Percentiles rank a stretch among this genome's conserved stretches.
Evolutionary conservation across 495 filamentous ascomycete genomes (phyloP).

Genomic region (Penicillium diatomitis): DNA sequence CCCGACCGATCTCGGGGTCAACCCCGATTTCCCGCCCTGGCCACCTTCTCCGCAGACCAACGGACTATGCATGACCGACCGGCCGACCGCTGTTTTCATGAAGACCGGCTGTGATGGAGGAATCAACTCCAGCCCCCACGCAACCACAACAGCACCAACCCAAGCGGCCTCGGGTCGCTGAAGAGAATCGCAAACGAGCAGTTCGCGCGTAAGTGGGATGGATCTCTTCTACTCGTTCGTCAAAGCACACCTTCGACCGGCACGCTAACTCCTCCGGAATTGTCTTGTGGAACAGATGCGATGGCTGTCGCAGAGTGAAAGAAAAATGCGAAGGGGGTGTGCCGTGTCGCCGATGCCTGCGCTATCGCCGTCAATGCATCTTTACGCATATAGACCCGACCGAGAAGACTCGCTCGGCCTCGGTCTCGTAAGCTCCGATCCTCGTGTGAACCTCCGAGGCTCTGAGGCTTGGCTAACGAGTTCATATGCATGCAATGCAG

Average conservation of each 20-base stretch:
- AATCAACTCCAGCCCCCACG: constrained; percentile 15
- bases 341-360: constrained; percentile 40
- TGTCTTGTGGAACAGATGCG: constrained; percentile 23
- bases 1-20: not conserved
- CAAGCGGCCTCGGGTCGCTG: constrained; percentile 40
- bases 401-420: constrained; percentile 29
- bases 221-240: too few species aligned
- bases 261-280: constrained; percentile 3
- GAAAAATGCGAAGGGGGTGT: constrained; percentile 45
- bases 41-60: constrained; percentile 15
- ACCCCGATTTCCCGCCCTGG: constrained; percentile 6
- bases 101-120: constrained; percentile 17
- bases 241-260: too few species aligned
- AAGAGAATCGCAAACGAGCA: constrained; percentile 42
- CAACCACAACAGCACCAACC: constrained; percentile 19
- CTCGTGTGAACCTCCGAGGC: not conserved
- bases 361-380: constrained; percentile 40
- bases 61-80: constrained; percentile 21
- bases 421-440: constrained; percentile 26
- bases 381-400: constrained; percentile 37
- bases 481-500: constrained; percentile 9
- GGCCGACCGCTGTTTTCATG: constrained; percentile 2
- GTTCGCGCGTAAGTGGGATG: constrained; percentile 31
- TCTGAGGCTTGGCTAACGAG: not conserved
- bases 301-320: constrained; percentile 41